Conservation (phyloP, 257 asterid species). For the Paraleonurus japonicus region DNA sequence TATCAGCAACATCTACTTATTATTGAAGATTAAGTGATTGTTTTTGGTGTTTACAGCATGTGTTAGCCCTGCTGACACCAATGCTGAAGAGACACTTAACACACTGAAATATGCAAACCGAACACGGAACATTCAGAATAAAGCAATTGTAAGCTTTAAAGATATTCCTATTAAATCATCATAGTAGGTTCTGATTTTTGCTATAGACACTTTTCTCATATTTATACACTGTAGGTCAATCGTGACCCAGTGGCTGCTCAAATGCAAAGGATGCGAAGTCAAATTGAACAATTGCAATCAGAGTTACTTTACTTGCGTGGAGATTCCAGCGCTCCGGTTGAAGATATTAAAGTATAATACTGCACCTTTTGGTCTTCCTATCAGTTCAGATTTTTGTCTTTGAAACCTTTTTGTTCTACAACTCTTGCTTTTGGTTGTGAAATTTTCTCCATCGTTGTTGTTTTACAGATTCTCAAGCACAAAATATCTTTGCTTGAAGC, state of each 20-base stretch:
- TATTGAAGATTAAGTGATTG: not conserved
- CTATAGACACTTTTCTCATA: not conserved
- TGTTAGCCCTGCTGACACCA: slow-evolving; percentile 93
- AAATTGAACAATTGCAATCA: slow-evolving; percentile 86
- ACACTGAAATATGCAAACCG: slow-evolving; percentile 96
- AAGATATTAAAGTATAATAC: slow-evolving; percentile 70
- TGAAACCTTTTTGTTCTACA: not conserved
- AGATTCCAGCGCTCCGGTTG: slow-evolving; percentile 62
- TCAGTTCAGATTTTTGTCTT: not conserved
- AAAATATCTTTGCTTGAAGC: slow-evolving; percentile 88
- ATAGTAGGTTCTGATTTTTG: not conserved
- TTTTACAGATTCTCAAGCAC: slow-evolving; percentile 76
- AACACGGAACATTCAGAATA: slow-evolving; percentile 90
- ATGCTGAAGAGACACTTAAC: slow-evolving; percentile 90
- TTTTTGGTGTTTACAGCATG: slow-evolving; percentile 52
- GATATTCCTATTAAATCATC: not conserved
- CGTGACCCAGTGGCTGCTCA: slow-evolving; percentile 87
- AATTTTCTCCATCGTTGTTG: slow-evolving; percentile 16
- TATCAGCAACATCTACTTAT: not conserved
- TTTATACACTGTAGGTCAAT: slow-evolving; percentile 53
- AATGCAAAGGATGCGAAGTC: slow-evolving; percentile 83
- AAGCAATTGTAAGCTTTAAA: slow-evolving; percentile 72
- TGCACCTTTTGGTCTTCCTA: not conserved
- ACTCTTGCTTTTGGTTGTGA: slow-evolving; percentile 13
- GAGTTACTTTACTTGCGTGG: slow-evolving; percentile 88